These are phyloP conservation scores for Globisporangium heterothallicum DNA, from an alignment of 352 stramenopile genomes.

Conservation along the genomic window DNA sequence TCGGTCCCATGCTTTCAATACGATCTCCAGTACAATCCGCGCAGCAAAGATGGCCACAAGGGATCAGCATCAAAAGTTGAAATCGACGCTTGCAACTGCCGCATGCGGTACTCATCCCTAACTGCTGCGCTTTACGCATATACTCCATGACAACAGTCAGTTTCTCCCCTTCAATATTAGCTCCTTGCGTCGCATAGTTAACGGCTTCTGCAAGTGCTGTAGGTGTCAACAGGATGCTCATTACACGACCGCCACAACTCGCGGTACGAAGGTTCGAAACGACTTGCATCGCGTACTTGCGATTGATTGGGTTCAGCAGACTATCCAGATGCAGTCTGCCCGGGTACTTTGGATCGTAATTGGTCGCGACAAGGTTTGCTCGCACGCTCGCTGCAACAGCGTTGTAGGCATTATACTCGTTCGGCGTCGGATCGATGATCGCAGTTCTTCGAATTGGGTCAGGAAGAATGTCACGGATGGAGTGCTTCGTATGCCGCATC, in stretches of 20 bases:
- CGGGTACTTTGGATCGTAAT: slow-evolving; percentile 61
- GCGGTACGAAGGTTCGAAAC: slow-evolving; percentile 55
- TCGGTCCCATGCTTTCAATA: slow-evolving; percentile 39
- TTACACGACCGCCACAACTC: slow-evolving; percentile 43
- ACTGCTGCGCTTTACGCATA: slow-evolving; percentile 41
- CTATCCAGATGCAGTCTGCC: slow-evolving; percentile 61
- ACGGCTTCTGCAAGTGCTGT: slow-evolving; percentile 54
- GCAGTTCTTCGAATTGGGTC: slow-evolving; percentile 42
- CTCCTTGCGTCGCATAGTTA: slow-evolving; percentile 35
- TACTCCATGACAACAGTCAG: slow-evolving; percentile 40
- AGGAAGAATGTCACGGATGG: slow-evolving; percentile 66
- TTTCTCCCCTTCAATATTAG: slow-evolving; percentile 38
- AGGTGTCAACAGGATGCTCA: slow-evolving; percentile 38
- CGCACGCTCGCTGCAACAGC: slow-evolving; percentile 53
- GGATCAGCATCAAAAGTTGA: slow-evolving; percentile 88
- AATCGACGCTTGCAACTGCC: slow-evolving; percentile 77
- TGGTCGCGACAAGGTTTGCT: slow-evolving; percentile 69
- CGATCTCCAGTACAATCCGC: slow-evolving; percentile 88
- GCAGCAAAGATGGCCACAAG: slow-evolving; percentile 90
- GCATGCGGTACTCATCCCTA: slow-evolving; percentile 58
- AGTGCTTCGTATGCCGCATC: slow-evolving; percentile 93
- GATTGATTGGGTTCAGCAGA: slow-evolving; percentile 69
- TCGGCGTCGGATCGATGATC: slow-evolving; percentile 59
- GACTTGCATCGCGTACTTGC: slow-evolving; percentile 49
- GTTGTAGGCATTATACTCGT: slow-evolving; percentile 73